Evolutionary conservation across 2,329 filamentous ascomycete genomes (phyloP).

Genomic region (Triangularia verruculosa): DNA sequence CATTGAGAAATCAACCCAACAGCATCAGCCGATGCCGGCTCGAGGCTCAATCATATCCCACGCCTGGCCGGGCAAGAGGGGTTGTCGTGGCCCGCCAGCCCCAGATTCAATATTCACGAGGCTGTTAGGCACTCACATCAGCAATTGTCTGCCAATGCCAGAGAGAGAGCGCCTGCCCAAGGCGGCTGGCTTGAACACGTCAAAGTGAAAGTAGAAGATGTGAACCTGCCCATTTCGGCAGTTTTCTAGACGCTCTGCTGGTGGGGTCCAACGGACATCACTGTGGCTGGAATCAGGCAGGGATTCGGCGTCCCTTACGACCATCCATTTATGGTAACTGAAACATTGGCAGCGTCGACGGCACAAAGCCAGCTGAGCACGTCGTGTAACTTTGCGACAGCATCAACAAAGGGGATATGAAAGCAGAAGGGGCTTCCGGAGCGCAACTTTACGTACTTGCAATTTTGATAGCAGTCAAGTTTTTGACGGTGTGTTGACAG

Average conservation of each 20-base stretch:
- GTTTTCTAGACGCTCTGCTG: conserved; percentile 10
- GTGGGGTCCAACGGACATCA: conserved; percentile 5
- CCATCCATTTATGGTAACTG: conserved; percentile 7
- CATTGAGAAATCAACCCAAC: conserved; percentile 1
- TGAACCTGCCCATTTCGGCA: conserved; percentile 9
- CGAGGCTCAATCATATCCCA: not conserved
- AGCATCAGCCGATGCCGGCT: conserved; percentile 1
- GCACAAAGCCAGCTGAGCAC: not conserved
- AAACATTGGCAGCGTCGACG: not conserved
- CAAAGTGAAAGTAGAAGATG: not conserved
- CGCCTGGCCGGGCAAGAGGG: not conserved
- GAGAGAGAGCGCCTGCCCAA: conserved; percentile 8
- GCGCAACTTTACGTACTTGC: not conserved
- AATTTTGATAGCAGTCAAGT: not conserved
- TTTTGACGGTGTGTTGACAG: not conserved
- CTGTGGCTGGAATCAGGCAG: conserved; percentile 5
- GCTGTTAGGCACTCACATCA: not conserved
- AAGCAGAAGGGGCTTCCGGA: not conserved
- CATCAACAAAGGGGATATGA: not conserved
- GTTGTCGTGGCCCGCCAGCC: not conserved
- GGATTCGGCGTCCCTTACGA: not conserved
- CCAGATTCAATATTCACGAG: conserved; percentile 1
- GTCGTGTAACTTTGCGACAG: not conserved
- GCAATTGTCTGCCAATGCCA: not conserved
- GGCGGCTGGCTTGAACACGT: not conserved